Percentiles rank a stretch among this genome's conserved stretches.
phyloP scores from a whole-genome alignment of 2,329 filamentous ascomycete genomes.

The Apiospora aurea region DNA sequence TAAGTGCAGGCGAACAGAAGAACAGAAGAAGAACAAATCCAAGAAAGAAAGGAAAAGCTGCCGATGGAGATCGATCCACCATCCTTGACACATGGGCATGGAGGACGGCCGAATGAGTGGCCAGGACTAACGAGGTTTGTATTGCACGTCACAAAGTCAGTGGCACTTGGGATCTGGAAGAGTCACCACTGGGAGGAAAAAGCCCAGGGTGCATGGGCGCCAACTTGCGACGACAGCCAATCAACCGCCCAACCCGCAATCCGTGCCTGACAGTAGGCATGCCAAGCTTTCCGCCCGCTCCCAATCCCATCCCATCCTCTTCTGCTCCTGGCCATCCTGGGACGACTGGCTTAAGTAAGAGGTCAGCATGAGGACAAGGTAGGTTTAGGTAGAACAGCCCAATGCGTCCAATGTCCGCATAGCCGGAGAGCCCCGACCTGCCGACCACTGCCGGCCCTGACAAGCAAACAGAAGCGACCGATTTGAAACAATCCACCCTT shows the following conservation, averaged over 20 bases:
- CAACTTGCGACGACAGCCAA: neutral
- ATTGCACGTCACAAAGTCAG: constrained; percentile 1
- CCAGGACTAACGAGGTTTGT: constrained; percentile 23
- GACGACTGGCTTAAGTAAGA: neutral
- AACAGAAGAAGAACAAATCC: neutral
- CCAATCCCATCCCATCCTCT: constrained; percentile 6
- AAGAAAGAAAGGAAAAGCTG: neutral
- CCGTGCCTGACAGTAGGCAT: constrained; percentile 16
- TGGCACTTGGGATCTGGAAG: neutral
- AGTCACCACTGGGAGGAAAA: constrained; percentile 11
- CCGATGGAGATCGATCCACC: constrained; percentile 5
- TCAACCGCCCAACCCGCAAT: neutral
- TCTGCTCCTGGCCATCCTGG: neutral
- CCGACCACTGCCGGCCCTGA: neutral
- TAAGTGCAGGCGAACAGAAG: neutral
- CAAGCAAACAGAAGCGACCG: neutral
- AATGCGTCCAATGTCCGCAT: neutral
- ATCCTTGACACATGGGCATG: constrained; percentile 5
- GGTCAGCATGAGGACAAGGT: neutral
- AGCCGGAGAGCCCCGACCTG: neutral
- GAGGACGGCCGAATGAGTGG: constrained; percentile 22
- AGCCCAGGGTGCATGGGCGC: neutral
- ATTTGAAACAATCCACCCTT: constrained; percentile 8
- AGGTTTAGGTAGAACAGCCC: neutral
- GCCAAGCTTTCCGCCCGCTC: neutral